Evolutionary conservation across 2,329 filamentous ascomycete species (phyloP), one percentile per base, ranked within the genome.

Genomic region (Metarhizium anisopliae): DNA sequence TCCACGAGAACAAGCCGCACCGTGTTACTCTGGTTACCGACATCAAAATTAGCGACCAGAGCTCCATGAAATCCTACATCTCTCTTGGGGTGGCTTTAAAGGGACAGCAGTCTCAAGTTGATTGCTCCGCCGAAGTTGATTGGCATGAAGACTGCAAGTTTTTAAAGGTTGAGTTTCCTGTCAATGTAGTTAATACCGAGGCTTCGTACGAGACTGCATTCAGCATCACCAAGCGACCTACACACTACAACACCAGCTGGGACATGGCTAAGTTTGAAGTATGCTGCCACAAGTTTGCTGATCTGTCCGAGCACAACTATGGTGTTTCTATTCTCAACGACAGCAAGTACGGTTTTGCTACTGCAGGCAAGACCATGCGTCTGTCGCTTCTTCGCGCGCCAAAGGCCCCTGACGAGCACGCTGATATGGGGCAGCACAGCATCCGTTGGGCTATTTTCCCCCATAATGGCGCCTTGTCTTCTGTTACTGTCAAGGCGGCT

Each of bases 251-350:
- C 74, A 99, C 94, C 3, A 81, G 83, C 62, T 96, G 91, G 91
- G 91, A 96, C 67, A 95, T 95, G 91, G 92, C 92, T 66, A 96
- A 96, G 66, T 96, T 96, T 64, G 92, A 96, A 74, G 92, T 96
- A 53, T 96, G 91, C 78, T 93, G 89, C 69, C 92, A 96, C 76
- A 93, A 92, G 68, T 96, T 90, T 77, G 92, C 92, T 11, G 92
- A 96, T 70, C 75, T 96, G 30, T 93, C 88, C 0, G 92, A 96
- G 70, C 79, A 89, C 65, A 87, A 86, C 54, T 96, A 95, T 64
- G 92, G 92, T 60, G 90, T 97, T 7, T 93, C 89, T 2, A 89
- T 97, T 59, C 80, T 97, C 57, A 97, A 97, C 67, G 92, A 97
- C 71, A 90, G 85, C 74, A 96, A 96, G 71, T 97, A 96, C 67